Percentiles rank a stretch among this genome's conserved stretches.
phyloP scores from a whole-genome alignment of 257 asterid species.

The Paraleonurus japonicus region DNA sequence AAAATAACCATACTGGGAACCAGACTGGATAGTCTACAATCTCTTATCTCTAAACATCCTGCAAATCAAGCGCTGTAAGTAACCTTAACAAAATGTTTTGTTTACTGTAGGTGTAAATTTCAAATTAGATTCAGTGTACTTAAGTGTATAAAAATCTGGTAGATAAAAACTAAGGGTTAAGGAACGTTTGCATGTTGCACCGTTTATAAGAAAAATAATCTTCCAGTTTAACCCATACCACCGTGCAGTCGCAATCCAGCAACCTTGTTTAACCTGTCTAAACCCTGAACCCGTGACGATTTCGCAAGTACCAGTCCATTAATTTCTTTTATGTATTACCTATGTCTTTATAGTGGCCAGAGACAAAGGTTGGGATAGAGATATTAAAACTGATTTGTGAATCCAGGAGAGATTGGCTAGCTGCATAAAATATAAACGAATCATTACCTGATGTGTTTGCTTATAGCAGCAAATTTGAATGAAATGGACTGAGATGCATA shows the following conservation, averaged over 20 bases:
- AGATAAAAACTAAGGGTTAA: background rate
- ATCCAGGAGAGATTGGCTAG: background rate
- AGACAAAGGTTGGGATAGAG: background rate
- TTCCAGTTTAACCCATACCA: background rate
- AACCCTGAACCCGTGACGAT: background rate
- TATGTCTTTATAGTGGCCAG: background rate
- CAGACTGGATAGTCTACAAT: constrained; percentile 63
- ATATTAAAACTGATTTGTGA: background rate
- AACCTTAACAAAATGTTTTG: background rate
- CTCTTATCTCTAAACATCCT: constrained; percentile 50
- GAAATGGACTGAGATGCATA: background rate
- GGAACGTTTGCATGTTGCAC: background rate
- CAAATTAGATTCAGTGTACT: background rate
- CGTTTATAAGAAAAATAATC: background rate
- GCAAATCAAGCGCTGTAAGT: constrained; percentile 70
- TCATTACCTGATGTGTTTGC: background rate
- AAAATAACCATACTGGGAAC: constrained; percentile 80
- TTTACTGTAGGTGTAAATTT: background rate
- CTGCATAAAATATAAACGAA: background rate
- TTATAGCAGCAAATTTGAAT: background rate
- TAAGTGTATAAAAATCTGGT: background rate
- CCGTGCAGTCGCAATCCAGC: background rate
- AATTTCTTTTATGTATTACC: background rate
- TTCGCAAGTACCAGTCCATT: background rate
- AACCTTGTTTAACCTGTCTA: background rate